Evolutionary conservation across 768 basidiomycete genomes (phyloP).

Genomic region (Candolleomyces eurysporus): DNA sequence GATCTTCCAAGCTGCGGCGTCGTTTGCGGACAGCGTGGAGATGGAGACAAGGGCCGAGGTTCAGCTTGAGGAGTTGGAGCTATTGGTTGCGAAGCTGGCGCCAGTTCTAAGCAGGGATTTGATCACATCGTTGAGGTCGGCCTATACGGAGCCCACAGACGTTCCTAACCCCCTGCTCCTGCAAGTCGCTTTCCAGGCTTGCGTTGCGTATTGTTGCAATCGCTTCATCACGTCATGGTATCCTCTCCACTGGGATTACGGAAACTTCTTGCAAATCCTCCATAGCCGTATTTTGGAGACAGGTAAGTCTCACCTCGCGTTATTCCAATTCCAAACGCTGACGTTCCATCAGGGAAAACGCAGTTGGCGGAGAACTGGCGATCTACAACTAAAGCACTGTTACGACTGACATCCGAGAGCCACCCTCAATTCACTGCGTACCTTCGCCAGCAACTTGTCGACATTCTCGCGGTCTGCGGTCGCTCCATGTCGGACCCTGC

Average conservation of each 20-base stretch:
- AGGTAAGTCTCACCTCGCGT: constrained; percentile 22
- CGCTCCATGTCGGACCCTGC: constrained; percentile 1
- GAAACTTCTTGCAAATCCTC: constrained; percentile 34
- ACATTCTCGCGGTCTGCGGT: constrained; percentile 9
- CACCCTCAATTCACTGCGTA: constrained; percentile 12
- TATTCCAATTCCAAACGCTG: not conserved
- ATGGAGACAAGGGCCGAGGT: constrained; percentile 22
- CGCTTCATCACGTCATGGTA: constrained; percentile 43
- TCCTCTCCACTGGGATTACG: constrained; percentile 41
- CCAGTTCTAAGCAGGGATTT: constrained; percentile 32
- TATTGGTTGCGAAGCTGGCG: constrained; percentile 25
- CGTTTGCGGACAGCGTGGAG: constrained; percentile 37
- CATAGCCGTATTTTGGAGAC: constrained; percentile 35
- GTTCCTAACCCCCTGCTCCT: constrained; percentile 32
- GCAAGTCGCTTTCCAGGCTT: constrained; percentile 40
- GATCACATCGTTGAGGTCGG: constrained; percentile 25
- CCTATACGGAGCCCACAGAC: constrained; percentile 18
- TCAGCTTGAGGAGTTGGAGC: constrained; percentile 12
- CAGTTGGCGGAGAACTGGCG: constrained; percentile 23
- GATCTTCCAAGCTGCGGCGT: constrained; percentile 39
- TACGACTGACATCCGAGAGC: constrained; percentile 11
- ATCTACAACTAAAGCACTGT: constrained; percentile 18
- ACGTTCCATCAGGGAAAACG: constrained; percentile 11
- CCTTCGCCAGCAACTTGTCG: constrained; percentile 2
- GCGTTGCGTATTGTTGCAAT: constrained; percentile 35